These are phyloP conservation scores for Sungouiozyma ichnusensis DNA, from an alignment of 805 yeast species.

Conservation along the genomic window DNA sequence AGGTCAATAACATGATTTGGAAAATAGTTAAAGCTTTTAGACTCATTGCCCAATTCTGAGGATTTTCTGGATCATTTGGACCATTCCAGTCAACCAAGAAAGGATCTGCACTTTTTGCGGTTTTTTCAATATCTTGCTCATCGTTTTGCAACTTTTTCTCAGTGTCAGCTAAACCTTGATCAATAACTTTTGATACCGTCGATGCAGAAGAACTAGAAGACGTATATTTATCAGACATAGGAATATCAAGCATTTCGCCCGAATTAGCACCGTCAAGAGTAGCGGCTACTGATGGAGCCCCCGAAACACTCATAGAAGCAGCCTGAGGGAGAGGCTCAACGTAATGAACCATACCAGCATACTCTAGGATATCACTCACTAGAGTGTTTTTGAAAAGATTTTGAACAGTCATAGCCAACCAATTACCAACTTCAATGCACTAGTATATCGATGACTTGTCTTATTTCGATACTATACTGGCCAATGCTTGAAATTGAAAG, in stretches of 20 bases:
- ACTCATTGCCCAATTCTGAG: slow-evolving; percentile 42
- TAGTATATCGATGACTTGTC: background rate
- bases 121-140: background rate
- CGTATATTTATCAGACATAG: background rate
- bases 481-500: too few relatives aligned
- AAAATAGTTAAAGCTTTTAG: slow-evolving; percentile 32
- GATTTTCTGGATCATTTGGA: slow-evolving; percentile 43
- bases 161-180: background rate
- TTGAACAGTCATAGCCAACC: background rate
- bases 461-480: too few relatives aligned
- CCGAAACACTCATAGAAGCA: background rate
- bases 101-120: slow-evolving; percentile 15
- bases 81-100: slow-evolving; percentile 20
- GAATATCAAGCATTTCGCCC: slow-evolving; percentile 1
- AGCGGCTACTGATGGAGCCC: background rate
- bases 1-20: slow-evolving; percentile 37
- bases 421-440: background rate
- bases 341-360: slow-evolving; percentile 8
- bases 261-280: slow-evolving; percentile 3
- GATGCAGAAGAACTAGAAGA: background rate
- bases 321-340: slow-evolving; percentile 6
- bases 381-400: slow-evolving; percentile 13
- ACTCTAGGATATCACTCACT: slow-evolving; percentile 18
- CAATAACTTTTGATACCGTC: background rate
- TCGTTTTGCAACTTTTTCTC: background rate